Percentiles rank a stretch among this genome's conserved stretches.
phyloP scores from a whole-genome alignment of 2,329 filamentous ascomycete species.

The Neofusicoccum parvum region DNA sequence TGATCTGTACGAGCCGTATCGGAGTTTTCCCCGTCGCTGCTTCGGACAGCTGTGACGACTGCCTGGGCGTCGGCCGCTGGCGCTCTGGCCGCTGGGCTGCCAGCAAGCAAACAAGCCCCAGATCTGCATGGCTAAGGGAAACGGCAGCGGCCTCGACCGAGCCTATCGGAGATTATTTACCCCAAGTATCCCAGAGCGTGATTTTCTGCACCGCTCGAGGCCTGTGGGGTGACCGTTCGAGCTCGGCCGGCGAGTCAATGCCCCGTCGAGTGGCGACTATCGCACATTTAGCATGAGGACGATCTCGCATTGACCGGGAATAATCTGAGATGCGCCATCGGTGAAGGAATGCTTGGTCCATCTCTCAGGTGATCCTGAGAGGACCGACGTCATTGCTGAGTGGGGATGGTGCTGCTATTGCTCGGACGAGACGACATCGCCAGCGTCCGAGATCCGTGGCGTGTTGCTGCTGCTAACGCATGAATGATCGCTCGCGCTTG shows the following conservation, averaged over 20 bases:
- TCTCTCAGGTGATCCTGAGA: background rate
- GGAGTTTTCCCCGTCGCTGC: background rate
- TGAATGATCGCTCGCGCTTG: no score
- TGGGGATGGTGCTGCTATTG: background rate
- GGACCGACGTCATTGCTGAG: background rate
- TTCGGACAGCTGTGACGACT: background rate
- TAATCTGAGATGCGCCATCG: background rate
- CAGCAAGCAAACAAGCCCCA: background rate
- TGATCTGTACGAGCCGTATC: background rate
- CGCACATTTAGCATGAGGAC: background rate
- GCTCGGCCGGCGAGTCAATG: constrained; percentile 1
- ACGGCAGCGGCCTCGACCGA: background rate
- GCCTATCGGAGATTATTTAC: constrained; percentile 1
- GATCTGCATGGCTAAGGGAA: background rate
- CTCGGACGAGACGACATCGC: background rate
- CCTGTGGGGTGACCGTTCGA: constrained; percentile 1
- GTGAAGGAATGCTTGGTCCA: background rate
- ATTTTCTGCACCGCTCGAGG: background rate
- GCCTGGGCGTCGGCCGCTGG: no score
- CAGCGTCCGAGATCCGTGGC: background rate
- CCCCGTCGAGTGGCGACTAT: background rate
- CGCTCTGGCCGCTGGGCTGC: background rate
- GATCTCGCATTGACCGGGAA: background rate
- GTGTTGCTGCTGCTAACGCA: background rate
- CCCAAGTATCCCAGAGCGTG: background rate